Conservation (phyloP, 140 eudicot species). For the Erigeron philadelphicus region DNA sequence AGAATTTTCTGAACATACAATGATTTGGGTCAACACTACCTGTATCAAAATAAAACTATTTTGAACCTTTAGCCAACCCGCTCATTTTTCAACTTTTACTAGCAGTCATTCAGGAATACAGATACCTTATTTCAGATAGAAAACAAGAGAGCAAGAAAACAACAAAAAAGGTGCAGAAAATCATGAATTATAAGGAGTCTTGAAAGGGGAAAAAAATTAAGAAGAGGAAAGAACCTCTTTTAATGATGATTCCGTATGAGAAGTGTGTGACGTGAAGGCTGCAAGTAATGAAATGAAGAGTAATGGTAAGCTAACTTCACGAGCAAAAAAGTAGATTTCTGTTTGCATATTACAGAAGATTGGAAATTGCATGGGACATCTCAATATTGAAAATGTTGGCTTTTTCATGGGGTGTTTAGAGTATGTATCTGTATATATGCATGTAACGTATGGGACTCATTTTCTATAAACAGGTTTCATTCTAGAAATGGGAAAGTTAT, state of each 20-base stretch:
- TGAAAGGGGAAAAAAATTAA: not conserved
- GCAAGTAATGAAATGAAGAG: slow-evolving; percentile 18
- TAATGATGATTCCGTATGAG: slow-evolving; percentile 41
- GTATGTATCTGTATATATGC: not conserved
- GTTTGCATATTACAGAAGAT: not conserved
- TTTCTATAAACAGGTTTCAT: not conserved
- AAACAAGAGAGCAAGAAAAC: not conserved
- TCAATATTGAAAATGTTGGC: too few relatives aligned
- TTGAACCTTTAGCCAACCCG: slow-evolving; percentile 1
- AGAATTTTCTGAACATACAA: not conserved
- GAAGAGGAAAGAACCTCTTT: slow-evolving; percentile 39
- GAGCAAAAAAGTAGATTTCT: not conserved
- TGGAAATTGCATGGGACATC: not conserved
- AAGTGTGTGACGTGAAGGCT: slow-evolving; percentile 39
- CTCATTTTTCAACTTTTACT: not conserved
- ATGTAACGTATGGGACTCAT: not conserved
- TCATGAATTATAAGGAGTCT: not conserved
- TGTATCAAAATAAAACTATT: not conserved
- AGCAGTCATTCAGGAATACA: not conserved
- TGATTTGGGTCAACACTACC: not conserved
- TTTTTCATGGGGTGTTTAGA: not conserved
- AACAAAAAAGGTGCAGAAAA: not conserved
- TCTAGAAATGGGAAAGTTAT: not conserved
- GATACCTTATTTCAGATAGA: not conserved
- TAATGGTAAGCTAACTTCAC: not conserved